Evolutionary conservation across 2,329 filamentous ascomycete species (phyloP).

Genomic region (Cercospora canescens): DNA sequence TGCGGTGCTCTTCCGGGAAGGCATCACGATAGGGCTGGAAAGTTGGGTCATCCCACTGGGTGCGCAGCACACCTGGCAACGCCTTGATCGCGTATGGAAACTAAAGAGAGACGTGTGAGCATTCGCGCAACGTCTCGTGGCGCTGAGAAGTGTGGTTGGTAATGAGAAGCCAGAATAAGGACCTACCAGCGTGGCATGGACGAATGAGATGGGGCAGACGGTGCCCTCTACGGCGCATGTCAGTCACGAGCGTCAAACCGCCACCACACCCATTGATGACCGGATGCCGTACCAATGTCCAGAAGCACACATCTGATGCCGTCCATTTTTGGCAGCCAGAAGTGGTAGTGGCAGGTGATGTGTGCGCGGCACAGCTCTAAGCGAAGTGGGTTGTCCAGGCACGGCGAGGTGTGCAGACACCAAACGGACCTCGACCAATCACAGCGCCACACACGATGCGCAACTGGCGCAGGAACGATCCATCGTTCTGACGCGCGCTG

Average conservation of each 20-base stretch:
- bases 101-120: slow-evolving; percentile 38
- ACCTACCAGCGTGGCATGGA: slow-evolving; percentile 79
- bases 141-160: slow-evolving; percentile 13
- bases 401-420: not conserved
- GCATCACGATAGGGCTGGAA: slow-evolving; percentile 70
- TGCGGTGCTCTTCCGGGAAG: slow-evolving; percentile 66
- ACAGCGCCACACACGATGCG: not conserved
- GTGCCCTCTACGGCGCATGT: slow-evolving; percentile 65
- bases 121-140: not conserved
- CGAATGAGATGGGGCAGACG: slow-evolving; percentile 80
- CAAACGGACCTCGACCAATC: not conserved
- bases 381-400: not conserved
- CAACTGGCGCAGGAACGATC: not conserved
- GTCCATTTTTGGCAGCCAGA: slow-evolving; percentile 26
- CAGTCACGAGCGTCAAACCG: slow-evolving; percentile 9
- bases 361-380: not conserved
- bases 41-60: slow-evolving; percentile 64
- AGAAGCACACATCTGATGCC: slow-evolving; percentile 37
- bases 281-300: slow-evolving; percentile 37
- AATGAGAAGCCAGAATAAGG: not conserved
- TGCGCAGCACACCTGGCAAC: slow-evolving; percentile 63
- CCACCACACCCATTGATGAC: not conserved
- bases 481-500: not conserved
- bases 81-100: slow-evolving; percentile 74
- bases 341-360: slow-evolving; percentile 4